Base-by-base conservation (phyloP, 2,329 filamentous ascomycete species). In the Grosmannia penicillata region DNA sequence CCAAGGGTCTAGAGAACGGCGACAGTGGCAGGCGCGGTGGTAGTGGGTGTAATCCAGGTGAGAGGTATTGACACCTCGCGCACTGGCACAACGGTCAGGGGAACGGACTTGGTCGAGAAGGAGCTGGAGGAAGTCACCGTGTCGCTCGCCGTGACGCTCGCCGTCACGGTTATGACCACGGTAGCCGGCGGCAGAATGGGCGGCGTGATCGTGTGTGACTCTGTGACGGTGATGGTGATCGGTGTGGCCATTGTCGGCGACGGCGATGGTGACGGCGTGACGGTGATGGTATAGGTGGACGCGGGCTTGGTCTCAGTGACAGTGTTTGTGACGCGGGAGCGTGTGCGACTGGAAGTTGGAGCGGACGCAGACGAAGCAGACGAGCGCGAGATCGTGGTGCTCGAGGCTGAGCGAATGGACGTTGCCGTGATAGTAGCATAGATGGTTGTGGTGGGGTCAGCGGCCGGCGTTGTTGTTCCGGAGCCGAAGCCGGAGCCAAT, bases 1-100 rank as follows among this genome's bases (percentile, higher is more conserved):
- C 27, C 43, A 13, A 40, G 33, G 1, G 41, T 43, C 26, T 33
- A 19, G 6, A 32, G n/a, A n/a, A 35, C 19, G 4, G 44, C 43
- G 21, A 38, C 40, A 1, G 40, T 40, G 15, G 31, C 30, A 6
- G 30, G 25, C 8, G 22, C 23, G 22, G n/a, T 36, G 13, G 34
- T 26, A 14, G 21, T 26, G 23, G 14, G 25, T 25, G 9, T 13
- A 10, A 14, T 27, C 15, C 17, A 15, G 34, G 18, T 15, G n/a
- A 15, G 9, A 13, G 33, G 15, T 8, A 6, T n/a, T 11, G 25
- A 14, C 34, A n/a, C 13, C 6, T 21, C 19, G 19, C 19, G 22
- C n/a, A 24, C 27, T 13, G 19, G 35, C 17, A 25, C 19, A 21
- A 33, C 21, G 17, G 26, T 24, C 36, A 38, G 29, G 22, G 28